A percentile compares a stretch with the other conserved stretches of the same genome.
Conservation (phyloP, 1,284 basidiomycete species). For the Ustilago tritici region DNA sequence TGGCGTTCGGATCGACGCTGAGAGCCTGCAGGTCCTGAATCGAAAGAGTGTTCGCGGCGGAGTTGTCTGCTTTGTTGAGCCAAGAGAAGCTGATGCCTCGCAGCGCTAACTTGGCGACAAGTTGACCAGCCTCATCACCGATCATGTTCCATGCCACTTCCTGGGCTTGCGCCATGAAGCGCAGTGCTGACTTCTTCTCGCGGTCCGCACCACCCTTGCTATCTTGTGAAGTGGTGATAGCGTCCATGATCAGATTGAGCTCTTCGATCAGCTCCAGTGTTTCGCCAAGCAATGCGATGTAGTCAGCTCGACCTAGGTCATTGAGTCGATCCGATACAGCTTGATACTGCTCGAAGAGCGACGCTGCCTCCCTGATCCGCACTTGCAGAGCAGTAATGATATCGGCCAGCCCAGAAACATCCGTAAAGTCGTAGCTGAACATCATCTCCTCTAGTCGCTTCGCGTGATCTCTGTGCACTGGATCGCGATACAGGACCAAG, state of each 20-base stretch:
- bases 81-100: conserved; percentile 84
- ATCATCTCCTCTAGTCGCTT: conserved; percentile 78
- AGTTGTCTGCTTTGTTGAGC: conserved; percentile 89
- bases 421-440: conserved; percentile 90
- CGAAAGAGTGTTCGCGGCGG: conserved; percentile 82
- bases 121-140: conserved; percentile 76
- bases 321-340: conserved; percentile 70
- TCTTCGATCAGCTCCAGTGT: conserved; percentile 82
- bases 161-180: conserved; percentile 83
- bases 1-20: conserved; percentile 84
- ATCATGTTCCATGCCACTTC: conserved; percentile 96
- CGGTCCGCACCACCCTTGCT: conserved; percentile 72
- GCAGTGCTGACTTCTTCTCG: conserved; percentile 81
- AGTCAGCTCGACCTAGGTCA: conserved; percentile 73
- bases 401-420: conserved; percentile 77
- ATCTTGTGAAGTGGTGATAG: conserved; percentile 81
- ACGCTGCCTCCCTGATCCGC: conserved; percentile 75
- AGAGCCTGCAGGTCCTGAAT: conserved; percentile 84
- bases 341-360: conserved; percentile 64
- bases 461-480: conserved; percentile 72
- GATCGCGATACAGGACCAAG: conserved; percentile 84
- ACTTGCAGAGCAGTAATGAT: conserved; percentile 82
- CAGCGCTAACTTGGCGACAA: conserved; percentile 88
- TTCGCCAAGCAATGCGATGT: conserved; percentile 80
- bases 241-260: conserved; percentile 87